A percentile compares a stretch with the other conserved stretches of the same genome.
phyloP scores from a whole-genome alignment of 176 grass and related monocot genomes.

The Alloteropsis semialata region DNA sequence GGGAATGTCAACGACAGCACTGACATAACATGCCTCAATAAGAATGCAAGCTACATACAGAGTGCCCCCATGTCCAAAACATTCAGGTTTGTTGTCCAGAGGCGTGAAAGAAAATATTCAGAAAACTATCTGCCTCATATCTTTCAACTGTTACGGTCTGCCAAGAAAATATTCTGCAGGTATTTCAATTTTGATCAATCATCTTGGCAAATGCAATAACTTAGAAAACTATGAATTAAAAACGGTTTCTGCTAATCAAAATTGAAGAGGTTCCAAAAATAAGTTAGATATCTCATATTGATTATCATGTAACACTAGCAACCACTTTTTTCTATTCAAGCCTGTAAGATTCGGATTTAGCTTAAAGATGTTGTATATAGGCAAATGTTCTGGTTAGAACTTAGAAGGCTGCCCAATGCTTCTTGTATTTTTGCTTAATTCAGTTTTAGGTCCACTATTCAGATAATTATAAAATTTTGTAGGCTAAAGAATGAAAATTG shows the following conservation, averaged over 20 bases:
- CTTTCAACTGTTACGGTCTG: not conserved
- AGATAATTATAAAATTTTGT: not conserved
- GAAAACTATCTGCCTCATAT: not conserved
- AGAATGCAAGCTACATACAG: not conserved
- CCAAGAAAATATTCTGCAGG: not conserved
- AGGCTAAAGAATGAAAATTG: not conserved
- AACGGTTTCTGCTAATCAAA: not conserved
- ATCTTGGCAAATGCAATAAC: not conserved
- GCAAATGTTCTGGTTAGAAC: not conserved
- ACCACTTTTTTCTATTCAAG: too few species aligned
- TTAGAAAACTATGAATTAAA: not conserved
- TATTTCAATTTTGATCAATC: conserved; percentile 12
- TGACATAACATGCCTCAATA: not conserved
- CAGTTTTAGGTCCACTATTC: not conserved
- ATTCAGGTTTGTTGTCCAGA: too few species aligned
- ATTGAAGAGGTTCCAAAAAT: not conserved
- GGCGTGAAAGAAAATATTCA: not conserved
- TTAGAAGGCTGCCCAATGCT: not conserved
- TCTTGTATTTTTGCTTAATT: not conserved
- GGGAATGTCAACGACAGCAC: not conserved
- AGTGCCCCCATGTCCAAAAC: not conserved
- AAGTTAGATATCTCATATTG: not conserved
- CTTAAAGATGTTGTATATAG: conserved; percentile 12
- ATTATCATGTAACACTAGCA: not conserved
- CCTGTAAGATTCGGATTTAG: too few species aligned